Percentiles rank a stretch among this genome's conserved stretches.
Conservation (phyloP, 164 flowering plant species). For the Nymphaea colorata region DNA sequence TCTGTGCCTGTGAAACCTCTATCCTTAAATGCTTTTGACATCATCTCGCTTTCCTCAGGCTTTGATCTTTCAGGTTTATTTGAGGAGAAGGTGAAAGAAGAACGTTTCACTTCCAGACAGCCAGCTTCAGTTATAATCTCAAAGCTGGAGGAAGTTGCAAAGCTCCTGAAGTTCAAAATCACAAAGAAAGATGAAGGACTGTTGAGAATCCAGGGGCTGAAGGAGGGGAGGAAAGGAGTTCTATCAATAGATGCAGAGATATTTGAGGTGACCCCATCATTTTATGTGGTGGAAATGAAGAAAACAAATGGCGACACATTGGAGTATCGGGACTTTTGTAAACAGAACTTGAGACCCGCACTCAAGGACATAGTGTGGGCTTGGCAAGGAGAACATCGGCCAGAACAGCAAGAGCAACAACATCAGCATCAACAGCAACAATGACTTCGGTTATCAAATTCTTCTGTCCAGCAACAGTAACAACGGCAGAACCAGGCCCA, state of each 20-base stretch:
- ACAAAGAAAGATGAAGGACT: constrained; percentile 43
- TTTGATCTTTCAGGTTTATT: constrained; percentile 73
- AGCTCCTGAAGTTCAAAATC: constrained; percentile 29
- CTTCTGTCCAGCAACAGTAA: constrained; percentile 3
- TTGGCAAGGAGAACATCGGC: constrained; percentile 48
- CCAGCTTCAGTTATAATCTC: constrained; percentile 53
- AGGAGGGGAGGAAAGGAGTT: constrained; percentile 54
- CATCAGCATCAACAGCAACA: not conserved
- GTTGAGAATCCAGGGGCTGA: constrained; percentile 41
- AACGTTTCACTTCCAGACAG: constrained; percentile 42
- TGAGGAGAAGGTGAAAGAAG: constrained; percentile 27
- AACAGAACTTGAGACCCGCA: constrained; percentile 54
- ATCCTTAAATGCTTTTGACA: constrained; percentile 70
- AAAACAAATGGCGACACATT: constrained; percentile 61
- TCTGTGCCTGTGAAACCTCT: constrained; percentile 16
- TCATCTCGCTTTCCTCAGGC: constrained; percentile 66
- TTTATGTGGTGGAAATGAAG: constrained; percentile 62
- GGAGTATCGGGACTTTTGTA: constrained; percentile 51
- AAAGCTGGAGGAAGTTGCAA: constrained; percentile 53
- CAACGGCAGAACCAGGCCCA: not conserved
- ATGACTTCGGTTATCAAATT: not conserved
- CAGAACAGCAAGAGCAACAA: not conserved
- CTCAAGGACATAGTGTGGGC: constrained; percentile 73
- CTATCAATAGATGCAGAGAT: constrained; percentile 72
- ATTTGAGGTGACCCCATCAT: constrained; percentile 48